Evolutionary conservation across 176 grass and related monocot species (phyloP).

Genomic region (Cenchrus purpureus): DNA sequence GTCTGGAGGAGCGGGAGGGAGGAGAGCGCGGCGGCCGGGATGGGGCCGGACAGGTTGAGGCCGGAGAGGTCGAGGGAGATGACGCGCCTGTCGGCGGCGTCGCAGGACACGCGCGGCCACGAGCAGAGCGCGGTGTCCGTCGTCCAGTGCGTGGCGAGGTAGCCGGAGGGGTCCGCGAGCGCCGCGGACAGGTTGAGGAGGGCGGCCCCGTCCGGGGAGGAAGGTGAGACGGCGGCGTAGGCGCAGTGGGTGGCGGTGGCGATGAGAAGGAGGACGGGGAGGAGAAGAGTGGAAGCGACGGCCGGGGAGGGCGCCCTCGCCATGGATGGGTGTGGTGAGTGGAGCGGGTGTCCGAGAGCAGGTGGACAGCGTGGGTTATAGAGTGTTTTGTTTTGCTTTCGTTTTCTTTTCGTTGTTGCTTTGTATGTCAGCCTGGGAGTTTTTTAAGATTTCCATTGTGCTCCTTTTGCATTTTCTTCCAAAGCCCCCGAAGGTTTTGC

Average conservation of each 20-base stretch:
- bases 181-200: conserved; percentile 61
- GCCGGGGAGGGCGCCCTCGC: conserved; percentile 34
- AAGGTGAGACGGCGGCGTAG: conserved; percentile 15
- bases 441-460: not conserved
- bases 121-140: conserved; percentile 49
- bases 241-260: not conserved
- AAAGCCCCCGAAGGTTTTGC: not conserved
- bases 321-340: conserved; percentile 34
- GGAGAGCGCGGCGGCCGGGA: conserved; percentile 59
- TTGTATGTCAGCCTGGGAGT: not conserved
- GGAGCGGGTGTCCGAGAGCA: conserved; percentile 33
- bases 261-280: conserved; percentile 45
- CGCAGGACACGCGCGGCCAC: conserved; percentile 71
- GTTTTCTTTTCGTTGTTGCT: conserved; percentile 5
- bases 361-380: conserved; percentile 52
- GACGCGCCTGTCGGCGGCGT: conserved; percentile 33
- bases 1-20: conserved; percentile 55
- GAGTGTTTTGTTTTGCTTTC: conserved; percentile 23
- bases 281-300: conserved; percentile 34
- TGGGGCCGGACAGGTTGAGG: conserved; percentile 78
- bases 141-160: conserved; percentile 71
- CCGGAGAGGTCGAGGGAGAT: conserved; percentile 72
- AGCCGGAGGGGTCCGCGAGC: conserved; percentile 48
- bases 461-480: not conserved
- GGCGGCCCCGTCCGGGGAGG: conserved; percentile 44